Percentiles rank a stretch among this genome's conserved stretches.
Evolutionary conservation across 2,329 filamentous ascomycete species (phyloP).

Genomic region (Rhynchosporium secalis): DNA sequence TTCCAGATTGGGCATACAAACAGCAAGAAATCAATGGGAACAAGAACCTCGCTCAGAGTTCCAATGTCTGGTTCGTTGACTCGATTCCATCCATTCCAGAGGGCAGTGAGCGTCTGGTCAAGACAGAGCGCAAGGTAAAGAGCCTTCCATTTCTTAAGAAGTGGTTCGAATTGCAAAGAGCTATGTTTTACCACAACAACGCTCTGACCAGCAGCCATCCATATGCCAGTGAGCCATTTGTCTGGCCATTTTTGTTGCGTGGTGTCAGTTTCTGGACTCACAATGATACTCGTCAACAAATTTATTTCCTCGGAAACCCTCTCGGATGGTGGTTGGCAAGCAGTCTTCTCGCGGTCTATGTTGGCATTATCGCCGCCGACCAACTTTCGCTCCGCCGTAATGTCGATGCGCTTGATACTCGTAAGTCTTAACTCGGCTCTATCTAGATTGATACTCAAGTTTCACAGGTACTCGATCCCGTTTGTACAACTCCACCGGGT

Average conservation of each 20-base stretch:
- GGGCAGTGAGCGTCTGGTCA: conserved; percentile 70
- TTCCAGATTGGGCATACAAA: conserved; percentile 97
- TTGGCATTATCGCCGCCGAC: conserved; percentile 86
- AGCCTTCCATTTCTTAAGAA: conserved; percentile 85
- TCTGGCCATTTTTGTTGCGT: conserved; percentile 96
- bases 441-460: conserved; percentile 37
- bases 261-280: conserved; percentile 99
- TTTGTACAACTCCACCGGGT: conserved; percentile 96
- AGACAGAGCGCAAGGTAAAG: conserved; percentile 78
- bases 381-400: conserved; percentile 91
- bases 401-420: conserved; percentile 87
- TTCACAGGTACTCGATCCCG: conserved; percentile 78
- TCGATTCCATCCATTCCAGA: conserved; percentile 78
- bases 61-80: conserved; percentile 93
- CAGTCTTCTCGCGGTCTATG: conserved; percentile 88
- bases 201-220: conserved; percentile 96
- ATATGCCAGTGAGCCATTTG: conserved; percentile 90
- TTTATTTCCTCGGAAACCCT: conserved; percentile 97
- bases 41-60: conserved; percentile 86
- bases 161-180: conserved; percentile 93
- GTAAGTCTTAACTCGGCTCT: conserved; percentile 57
- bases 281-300: conserved; percentile 90
- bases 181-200: conserved; percentile 99
- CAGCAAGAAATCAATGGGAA: conserved; percentile 99
- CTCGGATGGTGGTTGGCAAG: conserved; percentile 97